Evolutionary conservation across 1,284 basidiomycete genomes (phyloP).

Genomic region (Earliella scabrosa): DNA sequence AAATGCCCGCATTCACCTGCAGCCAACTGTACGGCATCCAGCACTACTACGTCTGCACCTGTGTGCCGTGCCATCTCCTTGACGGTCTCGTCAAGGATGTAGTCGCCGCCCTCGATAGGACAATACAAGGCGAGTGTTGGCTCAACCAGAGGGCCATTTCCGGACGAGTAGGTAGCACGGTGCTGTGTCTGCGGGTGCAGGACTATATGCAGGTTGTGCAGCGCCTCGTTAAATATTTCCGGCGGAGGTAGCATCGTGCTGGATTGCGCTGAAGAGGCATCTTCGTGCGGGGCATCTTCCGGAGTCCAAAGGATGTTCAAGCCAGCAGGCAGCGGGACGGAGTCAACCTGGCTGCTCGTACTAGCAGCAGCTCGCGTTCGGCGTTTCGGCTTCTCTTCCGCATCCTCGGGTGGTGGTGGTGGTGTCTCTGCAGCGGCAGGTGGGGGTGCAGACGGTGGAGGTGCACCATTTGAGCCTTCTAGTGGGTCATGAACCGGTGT

Average conservation of each 20-base stretch:
- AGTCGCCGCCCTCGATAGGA: constrained; percentile 84
- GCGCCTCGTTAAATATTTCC: constrained; percentile 68
- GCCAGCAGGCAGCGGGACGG: constrained; percentile 52
- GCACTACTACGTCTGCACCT: constrained; percentile 77
- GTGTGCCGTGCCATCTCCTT: constrained; percentile 73
- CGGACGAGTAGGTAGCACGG: constrained; percentile 61
- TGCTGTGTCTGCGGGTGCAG: constrained; percentile 82
- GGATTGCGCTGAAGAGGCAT: constrained; percentile 22
- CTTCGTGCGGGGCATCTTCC: constrained; percentile 37
- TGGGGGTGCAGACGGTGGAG: constrained; percentile 23
- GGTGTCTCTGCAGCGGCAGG: constrained; percentile 33
- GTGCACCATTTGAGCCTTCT: background rate
- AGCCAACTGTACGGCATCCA: constrained; percentile 82
- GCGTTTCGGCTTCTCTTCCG: constrained; percentile 48
- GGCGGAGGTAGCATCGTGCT: constrained; percentile 48
- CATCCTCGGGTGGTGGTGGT: constrained; percentile 33
- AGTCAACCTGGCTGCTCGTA: constrained; percentile 23
- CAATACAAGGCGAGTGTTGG: constrained; percentile 83
- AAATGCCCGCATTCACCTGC: constrained; percentile 81
- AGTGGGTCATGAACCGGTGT: constrained; percentile 20
- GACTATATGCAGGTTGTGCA: constrained; percentile 74
- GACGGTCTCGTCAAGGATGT: constrained; percentile 79
- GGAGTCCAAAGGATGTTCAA: constrained; percentile 71
- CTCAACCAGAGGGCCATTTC: constrained; percentile 59
- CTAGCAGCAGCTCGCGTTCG: constrained; percentile 35